Conservation (phyloP, 1,284 basidiomycete species). For the Microbotryum saponariae region DNA sequence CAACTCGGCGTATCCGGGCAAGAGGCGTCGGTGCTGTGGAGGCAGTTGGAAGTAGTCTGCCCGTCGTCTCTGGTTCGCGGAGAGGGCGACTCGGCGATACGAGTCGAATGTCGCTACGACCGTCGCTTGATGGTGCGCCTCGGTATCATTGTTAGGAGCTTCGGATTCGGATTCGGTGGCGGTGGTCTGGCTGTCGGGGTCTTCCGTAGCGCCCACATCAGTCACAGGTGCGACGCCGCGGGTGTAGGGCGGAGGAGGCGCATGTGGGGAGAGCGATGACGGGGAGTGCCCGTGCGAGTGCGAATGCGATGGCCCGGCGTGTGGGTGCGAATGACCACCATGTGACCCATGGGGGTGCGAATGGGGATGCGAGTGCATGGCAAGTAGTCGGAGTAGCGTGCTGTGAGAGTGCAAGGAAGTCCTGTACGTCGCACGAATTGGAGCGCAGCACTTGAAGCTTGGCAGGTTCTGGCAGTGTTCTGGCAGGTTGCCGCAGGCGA, state of each 20-base stretch:
- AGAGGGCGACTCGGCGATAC: conserved; percentile 13
- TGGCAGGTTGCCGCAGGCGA: no score
- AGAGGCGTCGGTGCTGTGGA: conserved; percentile 11
- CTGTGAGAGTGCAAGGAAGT: no score
- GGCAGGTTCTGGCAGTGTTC: no score
- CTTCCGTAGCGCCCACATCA: background rate
- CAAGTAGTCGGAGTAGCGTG: no score
- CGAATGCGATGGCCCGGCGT: conserved; percentile 35
- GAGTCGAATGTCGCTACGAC: conserved; percentile 43
- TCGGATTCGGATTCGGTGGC: background rate
- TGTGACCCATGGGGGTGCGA: conserved; percentile 34
- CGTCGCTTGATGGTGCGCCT: conserved; percentile 26
- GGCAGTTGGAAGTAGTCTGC: conserved; percentile 23
- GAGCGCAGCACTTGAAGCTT: no score
- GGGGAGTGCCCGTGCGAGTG: conserved; percentile 14
- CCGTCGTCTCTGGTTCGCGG: conserved; percentile 20
- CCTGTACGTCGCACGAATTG: no score
- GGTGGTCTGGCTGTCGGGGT: background rate
- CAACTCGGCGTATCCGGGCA: conserved; percentile 15
- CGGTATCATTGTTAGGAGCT: conserved; percentile 36
- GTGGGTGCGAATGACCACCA: conserved; percentile 35
- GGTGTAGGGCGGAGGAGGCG: conserved; percentile 1
- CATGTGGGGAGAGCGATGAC: background rate
- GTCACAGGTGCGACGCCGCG: conserved; percentile 6
- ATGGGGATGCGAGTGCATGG: conserved; percentile 33